These are phyloP conservation scores for Solanum dulcamara DNA, from an alignment of 257 asterid species.

Conservation along the genomic window DNA sequence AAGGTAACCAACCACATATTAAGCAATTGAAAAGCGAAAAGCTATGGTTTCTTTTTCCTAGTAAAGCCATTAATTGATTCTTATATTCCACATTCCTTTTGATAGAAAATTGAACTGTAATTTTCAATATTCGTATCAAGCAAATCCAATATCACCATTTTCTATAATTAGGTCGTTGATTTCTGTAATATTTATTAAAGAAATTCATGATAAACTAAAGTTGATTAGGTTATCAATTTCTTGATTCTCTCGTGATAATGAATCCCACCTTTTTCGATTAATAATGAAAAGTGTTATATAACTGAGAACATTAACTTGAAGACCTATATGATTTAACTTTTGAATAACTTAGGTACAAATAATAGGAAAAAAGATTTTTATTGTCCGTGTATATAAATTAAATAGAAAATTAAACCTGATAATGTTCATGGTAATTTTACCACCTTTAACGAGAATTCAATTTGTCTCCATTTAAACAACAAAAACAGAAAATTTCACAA, in stretches of 20 bases:
- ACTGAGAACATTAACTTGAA: background rate
- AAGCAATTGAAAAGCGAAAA: background rate
- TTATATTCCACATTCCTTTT: conserved; percentile 13
- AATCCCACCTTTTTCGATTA: background rate
- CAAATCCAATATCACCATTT: background rate
- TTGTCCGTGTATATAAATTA: background rate
- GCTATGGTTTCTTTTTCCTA: background rate
- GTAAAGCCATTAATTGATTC: background rate
- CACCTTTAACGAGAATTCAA: conserved; percentile 34
- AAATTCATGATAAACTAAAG: conserved; percentile 7
- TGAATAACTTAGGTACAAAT: background rate
- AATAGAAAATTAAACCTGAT: background rate
- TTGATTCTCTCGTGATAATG: background rate
- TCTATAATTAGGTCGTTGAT: background rate
- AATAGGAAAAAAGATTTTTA: background rate
- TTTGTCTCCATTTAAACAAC: conserved; percentile 18
- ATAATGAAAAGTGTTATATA: background rate
- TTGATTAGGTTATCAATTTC: background rate
- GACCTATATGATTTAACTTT: background rate
- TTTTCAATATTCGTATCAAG: conserved; percentile 47
- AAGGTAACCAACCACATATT: background rate
- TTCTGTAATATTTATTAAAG: conserved; percentile 9
- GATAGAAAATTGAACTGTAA: background rate
- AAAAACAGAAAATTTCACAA: background rate
- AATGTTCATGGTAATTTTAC: background rate